These are phyloP conservation scores for Coriolopsis trogii DNA, from an alignment of 1,284 basidiomycete genomes.

Conservation along the genomic window DNA sequence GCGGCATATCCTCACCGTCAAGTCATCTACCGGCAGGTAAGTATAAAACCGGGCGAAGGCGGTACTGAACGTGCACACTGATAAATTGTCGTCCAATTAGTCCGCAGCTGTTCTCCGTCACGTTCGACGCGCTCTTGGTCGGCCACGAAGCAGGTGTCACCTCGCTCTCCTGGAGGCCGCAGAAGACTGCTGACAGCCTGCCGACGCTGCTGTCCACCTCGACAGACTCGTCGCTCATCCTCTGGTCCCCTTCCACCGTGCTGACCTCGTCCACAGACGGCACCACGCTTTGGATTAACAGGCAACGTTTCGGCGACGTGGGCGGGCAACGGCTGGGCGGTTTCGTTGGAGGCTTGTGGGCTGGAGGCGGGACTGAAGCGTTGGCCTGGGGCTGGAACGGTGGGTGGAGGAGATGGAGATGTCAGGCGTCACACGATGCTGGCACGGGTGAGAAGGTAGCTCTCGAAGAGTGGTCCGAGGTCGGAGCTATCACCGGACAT, in stretches of 20 bases:
- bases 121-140: conserved; percentile 89
- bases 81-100: conserved; percentile 36
- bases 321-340: conserved; percentile 87
- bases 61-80: no score
- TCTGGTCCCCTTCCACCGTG: conserved; percentile 82
- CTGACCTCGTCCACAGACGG: conserved; percentile 42
- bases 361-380: conserved; percentile 56
- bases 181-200: conserved; percentile 22
- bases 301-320: conserved; percentile 89
- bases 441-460: not conserved
- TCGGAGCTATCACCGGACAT: conserved; percentile 83
- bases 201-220: conserved; percentile 84
- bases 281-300: conserved; percentile 82
- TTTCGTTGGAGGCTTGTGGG: conserved; percentile 89
- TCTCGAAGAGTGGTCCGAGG: conserved; percentile 65
- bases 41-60: no score
- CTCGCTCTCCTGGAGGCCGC: conserved; percentile 78
- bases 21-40: conserved; percentile 54
- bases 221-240: conserved; percentile 89
- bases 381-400: conserved; percentile 92
- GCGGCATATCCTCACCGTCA: conserved; percentile 74
- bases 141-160: conserved; percentile 95
- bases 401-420: conserved; percentile 85
- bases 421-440: conserved; percentile 22
- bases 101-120: conserved; percentile 68